phyloP scores from a whole-genome alignment of 331 rosid species.

The Dryas integrifolia region DNA sequence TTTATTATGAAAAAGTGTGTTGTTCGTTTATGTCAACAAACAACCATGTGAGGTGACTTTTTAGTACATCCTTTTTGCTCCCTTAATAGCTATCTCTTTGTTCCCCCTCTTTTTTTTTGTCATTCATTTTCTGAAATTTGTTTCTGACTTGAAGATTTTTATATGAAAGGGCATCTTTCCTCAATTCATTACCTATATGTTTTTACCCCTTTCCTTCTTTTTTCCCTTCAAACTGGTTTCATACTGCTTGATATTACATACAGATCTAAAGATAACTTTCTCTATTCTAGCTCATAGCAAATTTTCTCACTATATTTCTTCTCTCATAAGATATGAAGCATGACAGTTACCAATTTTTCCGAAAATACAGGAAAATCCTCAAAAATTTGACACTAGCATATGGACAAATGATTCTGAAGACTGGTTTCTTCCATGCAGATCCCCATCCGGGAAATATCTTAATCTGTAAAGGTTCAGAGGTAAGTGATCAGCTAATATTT shows the following conservation, averaged over 20 bases:
- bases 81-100: neutral
- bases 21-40: neutral
- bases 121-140: neutral
- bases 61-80: neutral
- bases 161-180: neutral
- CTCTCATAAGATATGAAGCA: neutral
- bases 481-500: conserved; percentile 43
- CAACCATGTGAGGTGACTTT: neutral
- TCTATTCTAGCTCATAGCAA: neutral
- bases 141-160: neutral
- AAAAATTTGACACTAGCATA: conserved; percentile 87
- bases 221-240: neutral
- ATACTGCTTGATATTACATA: neutral
- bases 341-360: neutral
- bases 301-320: neutral
- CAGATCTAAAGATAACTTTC: no score
- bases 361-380: conserved; percentile 80
- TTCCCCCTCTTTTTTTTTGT: neutral
- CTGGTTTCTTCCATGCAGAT: conserved; percentile 96
- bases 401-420: conserved; percentile 97
- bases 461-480: conserved; percentile 93
- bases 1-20: neutral
- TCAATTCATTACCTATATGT: neutral
- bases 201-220: neutral
- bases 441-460: conserved; percentile 96